phyloP scores from a whole-genome alignment of 331 rosid genomes.

The Acacia pycnantha region DNA sequence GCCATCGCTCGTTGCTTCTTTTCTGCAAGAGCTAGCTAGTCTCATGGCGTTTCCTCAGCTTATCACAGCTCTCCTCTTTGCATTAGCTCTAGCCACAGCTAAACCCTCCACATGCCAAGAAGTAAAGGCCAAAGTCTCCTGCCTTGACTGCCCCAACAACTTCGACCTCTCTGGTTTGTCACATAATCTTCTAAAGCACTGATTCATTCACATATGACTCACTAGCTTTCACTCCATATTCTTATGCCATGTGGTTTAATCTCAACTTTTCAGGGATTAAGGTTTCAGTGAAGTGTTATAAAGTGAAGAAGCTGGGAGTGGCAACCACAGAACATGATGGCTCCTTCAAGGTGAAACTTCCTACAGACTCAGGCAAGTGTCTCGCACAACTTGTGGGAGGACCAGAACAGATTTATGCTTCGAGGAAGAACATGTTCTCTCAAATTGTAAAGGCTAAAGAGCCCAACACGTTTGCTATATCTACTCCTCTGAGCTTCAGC shows the following conservation, averaged over 20 bases:
- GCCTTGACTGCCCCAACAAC: slow-evolving; percentile 60
- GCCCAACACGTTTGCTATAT: slow-evolving; percentile 40
- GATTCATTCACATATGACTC: not conserved
- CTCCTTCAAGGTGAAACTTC: slow-evolving; percentile 52
- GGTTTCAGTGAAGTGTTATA: slow-evolving; percentile 66
- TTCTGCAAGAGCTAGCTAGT: not conserved
- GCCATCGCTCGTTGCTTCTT: not conserved
- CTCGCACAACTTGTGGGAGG: slow-evolving; percentile 65
- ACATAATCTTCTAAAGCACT: not conserved
- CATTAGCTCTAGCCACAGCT: slow-evolving; percentile 37
- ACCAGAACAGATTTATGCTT: slow-evolving; percentile 53
- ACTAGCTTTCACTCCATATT: not conserved
- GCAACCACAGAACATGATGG: slow-evolving; percentile 63
- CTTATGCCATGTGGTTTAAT: not conserved
- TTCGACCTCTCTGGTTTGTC: slow-evolving; percentile 63
- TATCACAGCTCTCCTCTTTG: slow-evolving; percentile 44
- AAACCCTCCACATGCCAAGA: slow-evolving; percentile 49
- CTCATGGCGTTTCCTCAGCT: slow-evolving; percentile 52
- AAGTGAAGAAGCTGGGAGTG: slow-evolving; percentile 38
- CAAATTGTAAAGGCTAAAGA: slow-evolving; percentile 41
- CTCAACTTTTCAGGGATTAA: slow-evolving; percentile 48
- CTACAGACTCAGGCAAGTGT: slow-evolving; percentile 45
- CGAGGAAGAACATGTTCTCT: slow-evolving; percentile 41
- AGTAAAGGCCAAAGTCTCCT: slow-evolving; percentile 60
- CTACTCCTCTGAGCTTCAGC: slow-evolving; percentile 60